Evolutionary conservation across 1,139 yeast species (phyloP), one percentile per base, ranked within the genome.

Genomic region (Saccharomyces hybrid): DNA sequence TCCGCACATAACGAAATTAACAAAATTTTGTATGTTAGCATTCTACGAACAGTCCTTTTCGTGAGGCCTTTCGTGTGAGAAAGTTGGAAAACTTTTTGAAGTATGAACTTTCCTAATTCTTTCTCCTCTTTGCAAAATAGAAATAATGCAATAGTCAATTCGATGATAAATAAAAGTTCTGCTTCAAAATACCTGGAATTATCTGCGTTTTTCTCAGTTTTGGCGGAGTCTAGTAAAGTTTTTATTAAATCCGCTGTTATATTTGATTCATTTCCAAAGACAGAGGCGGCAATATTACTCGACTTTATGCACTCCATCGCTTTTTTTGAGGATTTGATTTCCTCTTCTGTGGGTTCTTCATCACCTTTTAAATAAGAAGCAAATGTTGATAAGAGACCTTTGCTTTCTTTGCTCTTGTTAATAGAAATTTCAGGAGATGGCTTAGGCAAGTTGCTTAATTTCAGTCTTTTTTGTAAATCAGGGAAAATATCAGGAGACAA

Each of bases 361-460:
- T 90, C 97, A 14, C 97, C 95, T 61, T 95, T 88, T 70, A 95
- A 78, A 65, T 90, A 91, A 0, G 97, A 89, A 0, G 97, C 90
- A 63, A 95, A 84, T 0, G 98, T 87, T 0, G 96, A 88, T 56
- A 95, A 80, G 28, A 95, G 68, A 1, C 98, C 96, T 62, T 83
- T 86, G 26, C 77, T 79, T 31, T 82, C 77, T 55, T 82, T 82
- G 0, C 81, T 72, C 60, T 88, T 79, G 55, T 81, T 81, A 47
- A 88, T 79, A 5, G 82, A 77, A 61, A 80, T 80, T 42, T 82
- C 82, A 0, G 96, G 88, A 55, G 78, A 76, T 3, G 89, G 86
- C 56, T 76, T 78, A 0, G 86, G 79, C 52, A 90, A 72, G 11
- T 77, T 74, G 1, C 76, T 76, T 51, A 87, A 61, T 32, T 76